phyloP scores from a whole-genome alignment of 2,329 filamentous ascomycete species.

The Coniochaeta sp. region DNA sequence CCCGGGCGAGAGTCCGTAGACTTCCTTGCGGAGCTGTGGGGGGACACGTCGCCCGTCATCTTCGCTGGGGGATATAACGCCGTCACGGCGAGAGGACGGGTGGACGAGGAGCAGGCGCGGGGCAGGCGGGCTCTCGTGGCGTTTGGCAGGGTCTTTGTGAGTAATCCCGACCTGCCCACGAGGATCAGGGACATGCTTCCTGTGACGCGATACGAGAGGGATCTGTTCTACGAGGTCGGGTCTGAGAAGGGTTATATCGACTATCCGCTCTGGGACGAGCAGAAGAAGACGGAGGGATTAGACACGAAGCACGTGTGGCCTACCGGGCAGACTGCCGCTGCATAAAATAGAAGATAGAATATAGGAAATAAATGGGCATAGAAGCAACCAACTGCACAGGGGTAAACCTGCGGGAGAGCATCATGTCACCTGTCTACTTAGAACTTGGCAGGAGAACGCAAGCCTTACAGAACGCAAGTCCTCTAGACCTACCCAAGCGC shows the following conservation, averaged over 20 bases:
- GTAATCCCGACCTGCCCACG: slow-evolving; percentile 34
- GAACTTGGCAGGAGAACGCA: no score
- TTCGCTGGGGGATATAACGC: slow-evolving; percentile 17
- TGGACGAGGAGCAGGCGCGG: slow-evolving; percentile 12
- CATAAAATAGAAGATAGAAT: neutral
- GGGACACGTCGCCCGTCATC: slow-evolving; percentile 14
- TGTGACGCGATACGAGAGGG: slow-evolving; percentile 24
- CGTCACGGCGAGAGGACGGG: slow-evolving; percentile 10
- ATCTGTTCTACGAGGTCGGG: slow-evolving; percentile 26
- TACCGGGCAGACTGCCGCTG: neutral
- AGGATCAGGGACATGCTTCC: slow-evolving; percentile 23
- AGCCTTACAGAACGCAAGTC: no score
- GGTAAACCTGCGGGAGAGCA: neutral
- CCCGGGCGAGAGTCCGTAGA: slow-evolving; percentile 22
- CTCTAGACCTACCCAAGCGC: no score
- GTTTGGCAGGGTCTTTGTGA: slow-evolving; percentile 30
- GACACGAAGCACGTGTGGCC: neutral
- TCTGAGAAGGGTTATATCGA: slow-evolving; percentile 25
- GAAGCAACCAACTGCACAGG: neutral
- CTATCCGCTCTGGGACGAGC: slow-evolving; percentile 12
- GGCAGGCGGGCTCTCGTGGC: slow-evolving; percentile 18
- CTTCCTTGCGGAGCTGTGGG: slow-evolving; percentile 17
- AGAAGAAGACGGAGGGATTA: neutral
- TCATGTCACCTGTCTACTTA: no score
- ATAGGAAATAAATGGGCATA: neutral